Base-by-base conservation (phyloP, 2,329 filamentous ascomycete species). In the Cytospora piceicola region DNA sequence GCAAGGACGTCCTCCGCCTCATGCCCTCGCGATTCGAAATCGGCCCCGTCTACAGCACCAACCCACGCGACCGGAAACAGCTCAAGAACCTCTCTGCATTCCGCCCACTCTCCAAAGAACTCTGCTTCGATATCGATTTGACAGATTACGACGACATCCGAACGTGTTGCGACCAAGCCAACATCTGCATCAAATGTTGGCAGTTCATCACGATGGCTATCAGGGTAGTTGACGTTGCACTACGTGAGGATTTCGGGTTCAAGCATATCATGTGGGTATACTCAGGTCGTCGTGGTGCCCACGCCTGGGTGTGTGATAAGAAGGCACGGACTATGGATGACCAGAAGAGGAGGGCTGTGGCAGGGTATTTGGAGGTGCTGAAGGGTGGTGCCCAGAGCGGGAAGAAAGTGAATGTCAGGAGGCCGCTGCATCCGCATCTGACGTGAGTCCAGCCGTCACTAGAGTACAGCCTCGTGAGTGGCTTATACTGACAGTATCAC, bases 41-140 rank as follows among this genome's bases (percentile, higher is more conserved):
- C 72, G 95, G 95, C 0, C 95, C 95, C n/a, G 91, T 97, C 58
- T 99, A 99, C 80, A 93, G 86, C 61, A 91, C 93, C 56, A 97
- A 98, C 76, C 95, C 95, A 0, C 90, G 93, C 72, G 95, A 99
- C 73, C 89, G 94, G 73, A 99, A 98, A 80, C 90, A 90, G 0
- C 79, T 98, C 39, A 88, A 90, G 61, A 94, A 93, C 77, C 86
- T 89, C 42, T 87, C 88, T 57, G 88, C 92, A 11, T 97, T 99
- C 80, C 90, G 90, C 69, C 94, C 95, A 0, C 77, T 97, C 36
- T 86, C 91, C 64, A 99, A 99, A 77, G 95, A 99, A 77, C 82
- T 99, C 49, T 97, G 97, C 72, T 98, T 99, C 77, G 95, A 99
- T 90, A 98, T 99, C 73, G 95, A 99, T 85, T 86, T 99, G 86